phyloP scores from a whole-genome alignment of 2,329 filamentous ascomycete genomes.

The Talaromyces atroroseus region DNA sequence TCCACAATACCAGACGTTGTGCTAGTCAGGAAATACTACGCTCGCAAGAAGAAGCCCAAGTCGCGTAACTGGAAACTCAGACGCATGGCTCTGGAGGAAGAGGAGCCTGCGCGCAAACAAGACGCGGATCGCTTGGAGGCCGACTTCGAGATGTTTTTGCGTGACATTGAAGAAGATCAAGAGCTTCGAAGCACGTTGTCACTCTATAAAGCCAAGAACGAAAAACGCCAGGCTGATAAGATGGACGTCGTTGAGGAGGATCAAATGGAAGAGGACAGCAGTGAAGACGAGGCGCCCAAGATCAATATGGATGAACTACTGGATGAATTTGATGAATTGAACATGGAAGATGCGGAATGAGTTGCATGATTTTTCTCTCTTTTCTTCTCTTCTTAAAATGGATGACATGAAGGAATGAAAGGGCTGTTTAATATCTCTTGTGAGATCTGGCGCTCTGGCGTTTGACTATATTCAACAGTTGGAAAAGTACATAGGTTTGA shows the following conservation, averaged over 20 bases:
- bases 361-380: background rate
- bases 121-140: slow-evolving; percentile 84
- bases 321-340: slow-evolving; percentile 89
- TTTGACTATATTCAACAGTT: background rate
- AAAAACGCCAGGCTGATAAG: slow-evolving; percentile 39
- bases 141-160: slow-evolving; percentile 96
- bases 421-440: slow-evolving; percentile 1
- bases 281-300: slow-evolving; percentile 61
- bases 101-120: slow-evolving; percentile 52
- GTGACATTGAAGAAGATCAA: slow-evolving; percentile 91
- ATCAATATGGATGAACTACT: slow-evolving; percentile 77
- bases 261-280: slow-evolving; percentile 55
- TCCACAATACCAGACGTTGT: slow-evolving; percentile 84
- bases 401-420: slow-evolving; percentile 13
- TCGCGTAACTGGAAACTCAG: slow-evolving; percentile 88
- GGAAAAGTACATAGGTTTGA: background rate
- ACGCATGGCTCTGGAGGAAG: slow-evolving; percentile 84
- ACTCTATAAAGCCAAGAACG: slow-evolving; percentile 67
- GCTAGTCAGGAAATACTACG: slow-evolving; percentile 95
- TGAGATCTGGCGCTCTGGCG: background rate
- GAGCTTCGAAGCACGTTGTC: slow-evolving; percentile 80
- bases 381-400: background rate
- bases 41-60: slow-evolving; percentile 75
- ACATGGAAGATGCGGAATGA: slow-evolving; percentile 46
- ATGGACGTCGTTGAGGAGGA: slow-evolving; percentile 43